A percentile compares a stretch with the other conserved stretches of the same genome.
phyloP scores from a whole-genome alignment of 2,329 filamentous ascomycete genomes.

The Phaeosphaeria sp. region DNA sequence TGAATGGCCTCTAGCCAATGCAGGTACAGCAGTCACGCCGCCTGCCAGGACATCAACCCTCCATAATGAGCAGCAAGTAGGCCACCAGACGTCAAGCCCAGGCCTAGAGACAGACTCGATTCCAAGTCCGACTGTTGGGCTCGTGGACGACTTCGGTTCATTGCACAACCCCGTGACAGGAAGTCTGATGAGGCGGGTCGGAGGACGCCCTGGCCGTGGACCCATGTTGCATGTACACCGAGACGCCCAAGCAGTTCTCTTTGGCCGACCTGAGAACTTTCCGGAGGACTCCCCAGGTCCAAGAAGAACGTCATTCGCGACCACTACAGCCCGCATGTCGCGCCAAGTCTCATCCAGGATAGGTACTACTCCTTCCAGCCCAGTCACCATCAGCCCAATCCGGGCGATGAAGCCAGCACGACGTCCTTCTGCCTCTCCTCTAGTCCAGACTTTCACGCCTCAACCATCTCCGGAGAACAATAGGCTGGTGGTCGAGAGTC shows the following conservation, averaged over 20 bases:
- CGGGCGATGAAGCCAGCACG: slow-evolving; percentile 32
- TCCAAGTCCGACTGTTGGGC: not conserved
- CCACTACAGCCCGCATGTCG: not conserved
- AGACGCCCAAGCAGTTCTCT: not conserved
- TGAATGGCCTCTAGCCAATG: not conserved
- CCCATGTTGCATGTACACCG: not conserved
- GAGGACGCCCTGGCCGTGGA: not conserved
- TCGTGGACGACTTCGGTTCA: not conserved
- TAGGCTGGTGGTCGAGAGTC: not conserved
- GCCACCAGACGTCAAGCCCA: not conserved
- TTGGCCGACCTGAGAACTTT: not conserved
- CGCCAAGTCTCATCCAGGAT: not conserved
- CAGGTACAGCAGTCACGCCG: not conserved
- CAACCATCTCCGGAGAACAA: not conserved
- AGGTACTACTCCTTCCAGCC: not conserved
- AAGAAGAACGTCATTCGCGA: not conserved
- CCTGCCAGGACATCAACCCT: not conserved
- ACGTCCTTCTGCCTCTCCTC: slow-evolving; percentile 5
- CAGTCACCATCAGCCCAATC: slow-evolving; percentile 19
- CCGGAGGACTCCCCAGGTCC: not conserved
- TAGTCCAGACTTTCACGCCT: not conserved
- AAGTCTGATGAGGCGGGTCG: not conserved
- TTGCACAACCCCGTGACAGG: not conserved
- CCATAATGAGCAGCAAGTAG: not conserved
- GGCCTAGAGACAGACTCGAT: not conserved